Base-by-base conservation (phyloP, 2,329 filamentous ascomycete species). In the Scedosporium boydii region DNA sequence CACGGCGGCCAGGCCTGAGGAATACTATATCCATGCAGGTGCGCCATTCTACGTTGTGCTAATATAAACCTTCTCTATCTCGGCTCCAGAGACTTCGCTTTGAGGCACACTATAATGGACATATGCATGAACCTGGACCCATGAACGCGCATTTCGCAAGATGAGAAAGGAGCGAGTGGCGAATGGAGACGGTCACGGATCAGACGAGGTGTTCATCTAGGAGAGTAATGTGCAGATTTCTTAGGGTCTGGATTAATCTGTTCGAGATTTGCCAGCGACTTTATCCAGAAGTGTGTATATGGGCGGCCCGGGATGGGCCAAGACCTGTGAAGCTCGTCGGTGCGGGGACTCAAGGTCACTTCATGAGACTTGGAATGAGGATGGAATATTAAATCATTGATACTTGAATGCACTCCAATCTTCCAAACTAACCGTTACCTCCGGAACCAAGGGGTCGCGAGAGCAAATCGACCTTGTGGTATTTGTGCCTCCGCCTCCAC, bases 181-280 rank as follows among this genome's bases (percentile, higher is more conserved):
- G 51, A 48, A 48, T 21, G 44, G 44, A 48, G 44, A 48, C 44
- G 16, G 44, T 38, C 2, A 10, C 4, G 34, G 34, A 38, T 38
- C 34, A 38, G 44, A 18, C 18, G 44, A 18, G 44, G 44, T 48
- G n/a, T 48, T 18, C 16, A 56, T 58, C 27, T 58, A 29, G 55
- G 55, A 58, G 55, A 34, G 16, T 41, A 41, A 38, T 26, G n/a
- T 41, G 14, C 16, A 18, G 27, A 21, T 38, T 38, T 38, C 55
- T n/a, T 41, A n/a, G 55, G 55, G 14, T n/a, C 5, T 26, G 38
- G 29, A 21, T 59, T 59, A 59, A 59, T 59, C n/a, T 59, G 38
- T 46, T 23, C 21, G 46, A 55, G 59, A 61, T 61, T 61, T 56
- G 14, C 34, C 59, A 55, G 59, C 10, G n/a, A 26, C 23, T 56